Conservation (phyloP, 371 early-diverging fungal species). For the Dentiscutata heterogama region DNA sequence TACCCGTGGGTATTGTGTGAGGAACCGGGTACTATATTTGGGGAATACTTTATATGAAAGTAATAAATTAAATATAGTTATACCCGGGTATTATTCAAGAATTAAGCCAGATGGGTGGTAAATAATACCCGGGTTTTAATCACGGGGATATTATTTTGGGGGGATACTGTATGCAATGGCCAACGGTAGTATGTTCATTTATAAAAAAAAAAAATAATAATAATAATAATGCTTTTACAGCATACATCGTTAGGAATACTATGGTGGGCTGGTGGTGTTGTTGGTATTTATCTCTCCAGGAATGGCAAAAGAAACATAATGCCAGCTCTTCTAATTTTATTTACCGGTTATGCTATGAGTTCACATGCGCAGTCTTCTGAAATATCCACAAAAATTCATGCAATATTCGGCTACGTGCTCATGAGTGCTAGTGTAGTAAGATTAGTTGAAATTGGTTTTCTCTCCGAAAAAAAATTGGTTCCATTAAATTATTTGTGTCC, state of each 20-base stretch:
- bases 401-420: constrained; percentile 71
- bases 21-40: too few species aligned
- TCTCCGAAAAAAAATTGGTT: constrained; percentile 58
- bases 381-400: constrained; percentile 70
- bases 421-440: constrained; percentile 68
- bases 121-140: too few species aligned
- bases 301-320: constrained; percentile 68
- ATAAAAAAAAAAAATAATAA: neutral
- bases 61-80: too few species aligned
- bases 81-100: too few species aligned
- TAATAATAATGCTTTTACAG: constrained; percentile 48
- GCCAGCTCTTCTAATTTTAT: constrained; percentile 70
- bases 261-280: constrained; percentile 74
- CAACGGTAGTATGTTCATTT: too few species aligned
- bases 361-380: constrained; percentile 70
- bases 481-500: constrained; percentile 61
- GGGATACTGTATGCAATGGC: too few species aligned
- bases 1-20: too few species aligned
- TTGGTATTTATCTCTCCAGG: constrained; percentile 66
- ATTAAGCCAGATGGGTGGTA: too few species aligned
- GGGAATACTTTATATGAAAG: too few species aligned
- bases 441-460: constrained; percentile 68
- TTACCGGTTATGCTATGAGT: constrained; percentile 72
- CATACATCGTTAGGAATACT: constrained; percentile 77
- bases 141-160: too few species aligned